Evolutionary conservation across 306 rosid genomes (phyloP).

Genomic region (Rosa persica): DNA sequence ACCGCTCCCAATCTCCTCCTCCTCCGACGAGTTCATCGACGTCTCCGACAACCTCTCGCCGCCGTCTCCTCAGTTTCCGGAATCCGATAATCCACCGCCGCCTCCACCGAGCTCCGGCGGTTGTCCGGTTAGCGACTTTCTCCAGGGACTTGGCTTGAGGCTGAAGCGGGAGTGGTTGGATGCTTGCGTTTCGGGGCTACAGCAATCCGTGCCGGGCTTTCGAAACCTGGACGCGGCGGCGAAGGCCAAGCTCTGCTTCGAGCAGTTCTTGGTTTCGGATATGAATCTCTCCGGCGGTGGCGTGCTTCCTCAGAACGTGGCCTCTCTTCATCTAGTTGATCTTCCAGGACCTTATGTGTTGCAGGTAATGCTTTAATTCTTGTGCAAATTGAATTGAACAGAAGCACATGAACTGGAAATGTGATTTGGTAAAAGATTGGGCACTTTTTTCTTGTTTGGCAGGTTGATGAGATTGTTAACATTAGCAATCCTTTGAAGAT

Average conservation of each 20-base stretch:
- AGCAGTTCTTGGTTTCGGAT: slow-evolving; percentile 66
- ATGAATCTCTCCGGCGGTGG: slow-evolving; percentile 66
- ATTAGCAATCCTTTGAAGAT: slow-evolving; percentile 56
- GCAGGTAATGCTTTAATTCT: slow-evolving; percentile 46
- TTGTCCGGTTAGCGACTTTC: slow-evolving; percentile 56
- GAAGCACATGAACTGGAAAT: background rate
- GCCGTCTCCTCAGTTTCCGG: slow-evolving; percentile 40
- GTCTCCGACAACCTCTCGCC: slow-evolving; percentile 55
- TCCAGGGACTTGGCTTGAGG: slow-evolving; percentile 52
- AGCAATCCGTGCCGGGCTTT: slow-evolving; percentile 41
- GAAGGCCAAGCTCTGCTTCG: slow-evolving; percentile 71
- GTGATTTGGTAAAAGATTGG: no score
- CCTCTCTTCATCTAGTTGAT: slow-evolving; percentile 63
- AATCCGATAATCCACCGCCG: slow-evolving; percentile 10
- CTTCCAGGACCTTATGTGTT: slow-evolving; percentile 82
- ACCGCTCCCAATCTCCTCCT: slow-evolving; percentile 57
- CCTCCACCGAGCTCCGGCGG: slow-evolving; percentile 30
- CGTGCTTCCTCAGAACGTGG: slow-evolving; percentile 63
- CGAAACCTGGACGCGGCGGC: slow-evolving; percentile 41
- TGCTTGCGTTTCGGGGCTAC: slow-evolving; percentile 48
- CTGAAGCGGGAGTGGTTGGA: slow-evolving; percentile 61
- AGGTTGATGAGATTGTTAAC: slow-evolving; percentile 89
- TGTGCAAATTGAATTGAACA: background rate
- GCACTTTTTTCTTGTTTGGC: background rate
- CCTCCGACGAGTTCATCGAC: slow-evolving; percentile 49